Conservation (phyloP, 306 rosid species). For the Crotalaria pallida region DNA sequence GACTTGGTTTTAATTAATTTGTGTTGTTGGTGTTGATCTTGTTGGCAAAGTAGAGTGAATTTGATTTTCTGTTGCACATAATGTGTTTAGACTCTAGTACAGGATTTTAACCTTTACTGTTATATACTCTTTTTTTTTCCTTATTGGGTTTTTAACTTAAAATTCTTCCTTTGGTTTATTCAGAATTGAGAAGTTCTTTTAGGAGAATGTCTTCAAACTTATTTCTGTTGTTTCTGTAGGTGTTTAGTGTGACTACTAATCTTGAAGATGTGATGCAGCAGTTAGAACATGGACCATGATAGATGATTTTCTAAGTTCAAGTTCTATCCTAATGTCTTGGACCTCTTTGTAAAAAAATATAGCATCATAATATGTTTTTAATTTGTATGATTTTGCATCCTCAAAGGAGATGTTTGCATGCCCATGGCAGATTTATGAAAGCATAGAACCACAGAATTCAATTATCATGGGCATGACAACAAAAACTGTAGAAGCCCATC, state of each 20-base stretch:
- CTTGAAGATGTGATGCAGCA: not conserved
- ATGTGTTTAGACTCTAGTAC: not conserved
- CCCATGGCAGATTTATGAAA: constrained; percentile 10
- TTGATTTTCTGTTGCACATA: constrained; percentile 8
- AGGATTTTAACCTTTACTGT: not conserved
- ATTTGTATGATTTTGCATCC: too few species aligned
- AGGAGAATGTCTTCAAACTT: too few species aligned
- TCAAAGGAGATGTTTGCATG: too few species aligned
- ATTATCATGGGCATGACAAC: not conserved
- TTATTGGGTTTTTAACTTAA: not conserved
- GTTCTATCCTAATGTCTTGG: not conserved
- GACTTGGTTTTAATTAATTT: too few species aligned
- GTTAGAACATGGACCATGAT: not conserved
- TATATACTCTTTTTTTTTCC: too few species aligned
- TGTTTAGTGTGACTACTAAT: not conserved
- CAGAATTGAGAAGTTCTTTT: not conserved
- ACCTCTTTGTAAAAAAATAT: not conserved
- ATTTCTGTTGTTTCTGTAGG: not conserved
- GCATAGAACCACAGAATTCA: not conserved
- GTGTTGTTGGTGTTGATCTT: too few species aligned
- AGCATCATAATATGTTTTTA: not conserved
- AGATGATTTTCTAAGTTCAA: not conserved
- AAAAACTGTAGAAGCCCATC: not conserved
- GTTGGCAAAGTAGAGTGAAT: too few species aligned
- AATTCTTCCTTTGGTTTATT: not conserved